Conservation (phyloP, 495 filamentous ascomycete genomes). For the Aspergillus hancockii region DNA sequence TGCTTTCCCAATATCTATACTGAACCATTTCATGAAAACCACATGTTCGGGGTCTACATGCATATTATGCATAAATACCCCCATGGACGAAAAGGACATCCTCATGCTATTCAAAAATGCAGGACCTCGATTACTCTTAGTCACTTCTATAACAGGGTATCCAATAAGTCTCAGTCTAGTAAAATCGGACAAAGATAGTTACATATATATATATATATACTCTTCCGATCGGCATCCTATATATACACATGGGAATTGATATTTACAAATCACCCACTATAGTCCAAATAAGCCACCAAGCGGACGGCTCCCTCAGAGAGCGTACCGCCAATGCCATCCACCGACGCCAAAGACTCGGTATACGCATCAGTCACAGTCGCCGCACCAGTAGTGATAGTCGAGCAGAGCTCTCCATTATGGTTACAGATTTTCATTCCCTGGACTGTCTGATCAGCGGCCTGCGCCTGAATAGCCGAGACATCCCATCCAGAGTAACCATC, state of each 20-base stretch:
- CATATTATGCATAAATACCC: too few species aligned
- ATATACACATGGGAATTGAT: not conserved
- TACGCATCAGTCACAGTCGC: conserved; percentile 37
- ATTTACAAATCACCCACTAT: conserved; percentile 18
- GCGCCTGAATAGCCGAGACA: conserved; percentile 48
- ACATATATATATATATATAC: not conserved
- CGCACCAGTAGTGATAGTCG: conserved; percentile 33
- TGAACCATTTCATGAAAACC: too few species aligned
- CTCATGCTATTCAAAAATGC: too few species aligned
- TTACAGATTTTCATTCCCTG: conserved; percentile 42
- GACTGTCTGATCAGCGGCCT: conserved; percentile 32
- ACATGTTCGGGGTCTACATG: too few species aligned
- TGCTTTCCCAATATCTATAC: too few species aligned
- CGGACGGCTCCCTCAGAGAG: conserved; percentile 32
- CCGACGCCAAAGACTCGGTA: conserved; percentile 25
- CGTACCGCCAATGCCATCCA: conserved; percentile 40
- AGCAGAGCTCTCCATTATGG: conserved; percentile 32
- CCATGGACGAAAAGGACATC: too few species aligned
- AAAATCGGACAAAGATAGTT: not conserved
- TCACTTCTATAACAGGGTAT: too few species aligned
- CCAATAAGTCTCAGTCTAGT: too few species aligned
- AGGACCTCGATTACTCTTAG: too few species aligned
- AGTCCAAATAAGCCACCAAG: conserved; percentile 33
- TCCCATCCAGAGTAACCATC: conserved; percentile 45
- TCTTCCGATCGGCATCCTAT: not conserved